Evolutionary conservation across 495 filamentous ascomycete species (phyloP).

Genomic region (Penicillium longicatenatum): DNA sequence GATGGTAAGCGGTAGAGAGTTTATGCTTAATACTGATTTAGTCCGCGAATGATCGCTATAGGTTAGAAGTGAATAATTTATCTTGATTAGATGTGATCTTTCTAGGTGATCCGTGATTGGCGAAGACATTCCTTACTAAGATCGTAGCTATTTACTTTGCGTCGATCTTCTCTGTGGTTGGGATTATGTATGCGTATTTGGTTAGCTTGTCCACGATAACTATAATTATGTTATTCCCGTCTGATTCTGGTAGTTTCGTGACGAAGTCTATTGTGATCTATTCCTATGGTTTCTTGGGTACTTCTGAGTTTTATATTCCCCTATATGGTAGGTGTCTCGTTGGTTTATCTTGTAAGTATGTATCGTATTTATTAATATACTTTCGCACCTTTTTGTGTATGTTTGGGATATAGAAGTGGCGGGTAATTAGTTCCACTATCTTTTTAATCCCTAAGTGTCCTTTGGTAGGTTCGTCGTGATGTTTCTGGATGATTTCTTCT

Average conservation of each 20-base stretch:
- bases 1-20: no score
- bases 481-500: neutral
- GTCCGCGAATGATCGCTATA: neutral
- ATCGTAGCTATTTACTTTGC: neutral
- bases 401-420: neutral
- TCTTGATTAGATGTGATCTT: slow-evolving; percentile 1
- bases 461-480: no score
- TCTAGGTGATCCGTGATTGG: neutral
- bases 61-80: slow-evolving; percentile 2
- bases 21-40: neutral
- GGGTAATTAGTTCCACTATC: neutral
- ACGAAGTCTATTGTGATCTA: no score
- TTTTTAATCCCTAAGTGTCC: neutral
- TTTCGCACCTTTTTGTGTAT: neutral
- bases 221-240: neutral
- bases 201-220: neutral
- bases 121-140: neutral
- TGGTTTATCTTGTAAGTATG: neutral
- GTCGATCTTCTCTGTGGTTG: neutral
- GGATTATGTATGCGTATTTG: neutral
- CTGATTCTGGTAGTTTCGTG: neutral
- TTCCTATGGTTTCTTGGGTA: neutral
- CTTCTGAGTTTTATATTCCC: neutral
- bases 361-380: neutral
- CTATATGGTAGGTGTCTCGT: neutral